Percentiles rank a stretch among this genome's conserved stretches.
Conservation (phyloP, 2,329 filamentous ascomycete species). For the Ophiostoma australiae region DNA sequence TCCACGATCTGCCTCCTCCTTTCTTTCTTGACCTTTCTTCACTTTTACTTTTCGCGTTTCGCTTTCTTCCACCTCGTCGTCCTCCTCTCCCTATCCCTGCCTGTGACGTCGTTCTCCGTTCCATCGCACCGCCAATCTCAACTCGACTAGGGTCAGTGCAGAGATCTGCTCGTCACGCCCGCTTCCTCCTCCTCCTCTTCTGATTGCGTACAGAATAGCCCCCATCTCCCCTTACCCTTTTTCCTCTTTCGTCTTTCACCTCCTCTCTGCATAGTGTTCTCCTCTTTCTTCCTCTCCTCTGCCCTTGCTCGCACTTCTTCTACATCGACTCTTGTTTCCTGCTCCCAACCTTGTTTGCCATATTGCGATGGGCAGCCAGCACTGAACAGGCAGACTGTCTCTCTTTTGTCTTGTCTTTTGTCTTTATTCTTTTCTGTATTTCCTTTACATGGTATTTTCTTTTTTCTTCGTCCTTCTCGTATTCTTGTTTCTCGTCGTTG, state of each 20-base stretch:
- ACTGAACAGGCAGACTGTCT: not conserved
- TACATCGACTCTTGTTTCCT: conserved; percentile 6
- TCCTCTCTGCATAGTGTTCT: too few relatives aligned
- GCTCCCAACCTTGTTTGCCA: conserved; percentile 7
- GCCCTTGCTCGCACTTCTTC: not conserved
- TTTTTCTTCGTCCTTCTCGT: not conserved
- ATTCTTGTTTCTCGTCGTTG: not conserved
- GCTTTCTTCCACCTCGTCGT: not conserved
- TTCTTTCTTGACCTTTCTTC: not conserved
- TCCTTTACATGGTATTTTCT: not conserved
- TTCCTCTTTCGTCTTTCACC: not conserved
- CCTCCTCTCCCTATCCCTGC: not conserved
- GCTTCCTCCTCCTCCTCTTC: not conserved
- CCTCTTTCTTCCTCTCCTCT: not conserved
- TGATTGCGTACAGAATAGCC: too few relatives aligned
- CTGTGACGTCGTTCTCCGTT: conserved; percentile 15
- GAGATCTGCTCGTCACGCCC: not conserved
- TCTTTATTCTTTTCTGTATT: not conserved
- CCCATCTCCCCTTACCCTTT: conserved; percentile 1
- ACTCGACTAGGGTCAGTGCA: not conserved
- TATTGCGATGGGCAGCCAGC: conserved; percentile 9
- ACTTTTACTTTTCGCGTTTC: not conserved
- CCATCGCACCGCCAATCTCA: conserved; percentile 13
- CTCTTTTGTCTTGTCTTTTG: not conserved
- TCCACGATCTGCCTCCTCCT: not conserved